Base-by-base conservation (phyloP, 2,329 filamentous ascomycete species). In the Lecanicillium sp. region DNA sequence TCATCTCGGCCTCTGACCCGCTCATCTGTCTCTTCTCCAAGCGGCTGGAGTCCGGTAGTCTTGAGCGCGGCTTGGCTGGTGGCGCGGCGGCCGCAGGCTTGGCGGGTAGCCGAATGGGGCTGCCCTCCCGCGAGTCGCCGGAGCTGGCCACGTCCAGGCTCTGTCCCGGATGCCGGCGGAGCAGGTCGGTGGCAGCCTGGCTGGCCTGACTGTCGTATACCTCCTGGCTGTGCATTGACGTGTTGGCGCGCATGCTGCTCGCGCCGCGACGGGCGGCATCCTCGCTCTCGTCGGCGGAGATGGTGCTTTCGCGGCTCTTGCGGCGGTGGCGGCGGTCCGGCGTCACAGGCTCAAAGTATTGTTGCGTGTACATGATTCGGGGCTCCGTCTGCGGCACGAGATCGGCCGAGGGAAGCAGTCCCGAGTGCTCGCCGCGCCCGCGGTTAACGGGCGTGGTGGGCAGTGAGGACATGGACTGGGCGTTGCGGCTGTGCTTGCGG, bases 391-490 rank as follows among this genome's bases (percentile, higher is more conserved):
- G 77, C 6, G 78, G 74, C 2, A 84, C 77, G 10, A 86, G 66
- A 62, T 86, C 70, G 56, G 76, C 72, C 0, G 84, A 80, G 41
- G 84, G 81, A 42, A 82, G 70, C 56, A 86, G 74, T 4, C 70
- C 73, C 14, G 68, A 66, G 40, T 74, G 72, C 33, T 71, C 68
- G 32, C 71, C 73, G 27, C 67, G 65, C 11, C 70, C 67, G 42
- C 78, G 75, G 36, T 72, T 64, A 12, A 79, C 75, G 9, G 89
- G 88, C 2, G 89, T 95, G 5, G 81, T 82, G 7, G 89, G 89
- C 5, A 95, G 71, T 1, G 90, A 93, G 1, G 90, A 94, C 63
- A 95, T 73, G 37, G 88, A 93, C 62, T 94, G 88, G 24, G 83
- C 80, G 50, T 84, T 87, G 55, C 89, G 81, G 15, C 77, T 79